Base-by-base conservation (phyloP, 140 eudicot genomes). In the Artemisia princeps region DNA sequence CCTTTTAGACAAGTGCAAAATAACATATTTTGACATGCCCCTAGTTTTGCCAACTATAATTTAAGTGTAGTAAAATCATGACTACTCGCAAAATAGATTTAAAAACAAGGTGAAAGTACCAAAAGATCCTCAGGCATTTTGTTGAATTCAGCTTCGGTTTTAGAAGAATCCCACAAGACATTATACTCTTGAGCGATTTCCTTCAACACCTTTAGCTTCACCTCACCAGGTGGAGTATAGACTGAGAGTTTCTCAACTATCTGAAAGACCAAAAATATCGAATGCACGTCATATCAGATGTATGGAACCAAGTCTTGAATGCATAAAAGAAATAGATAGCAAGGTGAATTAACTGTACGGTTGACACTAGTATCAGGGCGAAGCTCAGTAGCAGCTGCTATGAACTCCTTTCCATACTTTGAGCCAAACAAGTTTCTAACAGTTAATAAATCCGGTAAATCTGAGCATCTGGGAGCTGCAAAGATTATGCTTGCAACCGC, bases 351-450 rank as follows among this genome's bases (percentile, higher is more conserved):
- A 87, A 92, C 98, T 88, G 98, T 88, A 70, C 96, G 98, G 60
- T 92, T 92, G 81, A 92, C 98, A 60, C 96, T 84, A 11, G 95
- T 85, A 85, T 85, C 96, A 62, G 98, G 98, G 30, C 96, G 92
- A 68, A 88, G 94, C 79, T 92, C 98, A 15, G 90, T 76, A 45
- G 95, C 98, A 76, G 98, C 96, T 20, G 84, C 72, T 67, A 82
- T 80, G 74, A 92, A 92, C 53, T 92, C 98, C 78, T 92, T 92
- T 33, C 98, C 98, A 42, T 92, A 92, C 72, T 92, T 92, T 61
- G 98, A 74, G 49, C 84, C 73, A 65, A 88, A 88, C 55, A 92
- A 81, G 55, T 82, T 88, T 76, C 85, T 78, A 64, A 82, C 94
- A 9, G 79, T 83, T 79, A 92, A 70, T 65, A 92, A 62, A 75